These are phyloP conservation scores for Tylopilus orsonianus DNA, from an alignment of 1,284 basidiomycete genomes.

Conservation along the genomic window DNA sequence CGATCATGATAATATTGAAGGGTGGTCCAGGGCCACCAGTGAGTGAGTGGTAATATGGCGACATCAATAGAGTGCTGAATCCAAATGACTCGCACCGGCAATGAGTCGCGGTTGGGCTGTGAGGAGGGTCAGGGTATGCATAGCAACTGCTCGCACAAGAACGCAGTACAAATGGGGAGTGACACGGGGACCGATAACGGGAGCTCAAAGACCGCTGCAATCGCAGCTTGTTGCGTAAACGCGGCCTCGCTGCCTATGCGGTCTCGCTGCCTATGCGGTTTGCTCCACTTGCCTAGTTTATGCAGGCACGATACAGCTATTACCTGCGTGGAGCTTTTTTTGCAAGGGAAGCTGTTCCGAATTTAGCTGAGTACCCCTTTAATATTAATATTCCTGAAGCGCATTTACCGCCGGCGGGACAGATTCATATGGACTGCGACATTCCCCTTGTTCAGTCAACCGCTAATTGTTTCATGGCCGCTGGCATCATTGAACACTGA, in stretches of 20 bases:
- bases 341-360: neutral
- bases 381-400: neutral
- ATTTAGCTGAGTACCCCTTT: neutral
- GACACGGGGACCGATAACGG: neutral
- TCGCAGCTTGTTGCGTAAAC: conserved; percentile 1
- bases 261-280: too few species aligned
- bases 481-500: neutral
- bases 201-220: conserved; percentile 4
- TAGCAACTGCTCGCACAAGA: neutral
- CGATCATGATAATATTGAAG: neutral
- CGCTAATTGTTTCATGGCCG: neutral
- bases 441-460: neutral
- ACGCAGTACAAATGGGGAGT: neutral
- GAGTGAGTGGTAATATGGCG: conserved; percentile 1
- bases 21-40: neutral
- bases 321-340: neutral
- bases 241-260: too few species aligned
- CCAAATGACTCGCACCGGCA: too few species aligned
- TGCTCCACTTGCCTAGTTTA: conserved; percentile 17
- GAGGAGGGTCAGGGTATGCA: neutral
- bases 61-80: too few species aligned
- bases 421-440: neutral
- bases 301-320: neutral
- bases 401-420: neutral
- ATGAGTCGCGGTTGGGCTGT: neutral